phyloP scores from a whole-genome alignment of 305 asterid species.

The Fraxinus platypoda region DNA sequence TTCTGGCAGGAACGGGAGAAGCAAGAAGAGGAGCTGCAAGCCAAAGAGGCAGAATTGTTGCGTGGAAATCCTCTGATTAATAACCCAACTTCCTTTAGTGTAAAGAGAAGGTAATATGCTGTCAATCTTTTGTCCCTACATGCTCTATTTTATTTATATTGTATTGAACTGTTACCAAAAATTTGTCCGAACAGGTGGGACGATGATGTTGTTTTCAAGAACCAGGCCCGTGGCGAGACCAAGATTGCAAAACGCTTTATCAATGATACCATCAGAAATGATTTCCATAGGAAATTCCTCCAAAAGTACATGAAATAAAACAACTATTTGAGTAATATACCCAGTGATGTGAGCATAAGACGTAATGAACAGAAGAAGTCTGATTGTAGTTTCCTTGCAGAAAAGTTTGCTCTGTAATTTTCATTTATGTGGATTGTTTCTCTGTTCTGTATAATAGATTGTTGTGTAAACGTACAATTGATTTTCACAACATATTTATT shows the following conservation, averaged over 20 bases:
- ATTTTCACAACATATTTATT: neutral
- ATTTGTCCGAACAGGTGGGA: constrained; percentile 65
- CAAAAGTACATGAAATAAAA: constrained; percentile 63
- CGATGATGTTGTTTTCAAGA: constrained; percentile 97
- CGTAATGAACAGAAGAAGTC: neutral
- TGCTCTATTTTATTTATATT: neutral
- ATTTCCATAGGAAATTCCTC: constrained; percentile 73
- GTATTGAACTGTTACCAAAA: neutral
- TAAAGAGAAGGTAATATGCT: constrained; percentile 69
- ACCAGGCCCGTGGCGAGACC: constrained; percentile 88
- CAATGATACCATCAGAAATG: constrained; percentile 90
- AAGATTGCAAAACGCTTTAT: constrained; percentile 79
- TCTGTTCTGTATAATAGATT: neutral
- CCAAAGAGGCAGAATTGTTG: constrained; percentile 77
- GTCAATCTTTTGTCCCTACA: neutral
- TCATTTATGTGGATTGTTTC: neutral
- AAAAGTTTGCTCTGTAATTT: constrained; percentile 11
- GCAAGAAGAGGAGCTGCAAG: constrained; percentile 85
- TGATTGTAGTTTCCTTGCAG: constrained; percentile 8
- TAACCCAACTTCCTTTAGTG: constrained; percentile 68
- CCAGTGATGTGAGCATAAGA: neutral
- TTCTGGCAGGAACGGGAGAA: constrained; percentile 56
- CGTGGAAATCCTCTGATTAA: constrained; percentile 83
- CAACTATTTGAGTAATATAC: neutral
- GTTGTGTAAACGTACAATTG: neutral